Evolutionary conservation across 345 rosid species (phyloP).

Genomic region (Syzygium aromaticum): DNA sequence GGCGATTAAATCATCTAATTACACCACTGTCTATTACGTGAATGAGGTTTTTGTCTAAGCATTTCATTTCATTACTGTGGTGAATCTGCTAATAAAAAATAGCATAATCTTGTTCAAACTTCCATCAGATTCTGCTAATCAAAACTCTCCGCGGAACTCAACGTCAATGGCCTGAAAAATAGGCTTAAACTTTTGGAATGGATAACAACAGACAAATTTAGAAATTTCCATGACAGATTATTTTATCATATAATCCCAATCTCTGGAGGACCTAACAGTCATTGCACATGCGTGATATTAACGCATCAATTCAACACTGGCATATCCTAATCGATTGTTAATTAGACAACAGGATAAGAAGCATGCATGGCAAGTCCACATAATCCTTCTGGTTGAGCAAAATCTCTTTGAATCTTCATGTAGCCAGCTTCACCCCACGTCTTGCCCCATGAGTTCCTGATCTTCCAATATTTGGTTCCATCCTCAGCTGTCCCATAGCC

Average conservation of each 20-base stretch:
- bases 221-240: neutral
- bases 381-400: conserved; percentile 28
- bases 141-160: neutral
- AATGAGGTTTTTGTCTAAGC: neutral
- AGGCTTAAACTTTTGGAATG: neutral
- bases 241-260: neutral
- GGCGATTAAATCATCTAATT: neutral
- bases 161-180: neutral
- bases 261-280: neutral
- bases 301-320: neutral
- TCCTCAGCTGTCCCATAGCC: conserved; percentile 36
- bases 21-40: neutral
- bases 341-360: conserved; percentile 1
- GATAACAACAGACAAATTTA: neutral
- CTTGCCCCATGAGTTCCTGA: conserved; percentile 59
- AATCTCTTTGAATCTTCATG: conserved; percentile 40
- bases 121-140: neutral
- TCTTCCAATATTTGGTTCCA: conserved; percentile 48
- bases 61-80: neutral
- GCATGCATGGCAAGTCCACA: conserved; percentile 28
- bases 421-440: conserved; percentile 55
- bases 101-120: neutral
- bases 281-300: neutral
- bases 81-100: neutral
- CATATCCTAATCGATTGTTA: neutral